Evolutionary conservation across 108 stramenopile genomes (phyloP).

Genomic region (Nitzschia sp.): DNA sequence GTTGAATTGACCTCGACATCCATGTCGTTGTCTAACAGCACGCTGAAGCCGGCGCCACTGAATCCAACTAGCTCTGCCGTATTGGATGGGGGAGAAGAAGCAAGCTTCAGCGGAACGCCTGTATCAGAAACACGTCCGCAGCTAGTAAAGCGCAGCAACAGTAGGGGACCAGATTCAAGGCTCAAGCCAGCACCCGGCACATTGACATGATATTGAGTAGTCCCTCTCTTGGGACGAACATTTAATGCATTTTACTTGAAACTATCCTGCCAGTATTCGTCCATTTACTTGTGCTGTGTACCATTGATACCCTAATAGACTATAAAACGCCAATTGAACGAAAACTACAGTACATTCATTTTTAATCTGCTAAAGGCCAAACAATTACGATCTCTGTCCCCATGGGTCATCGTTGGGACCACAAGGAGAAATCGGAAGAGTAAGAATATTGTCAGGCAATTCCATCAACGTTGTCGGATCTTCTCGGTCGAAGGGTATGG

Average conservation of each 20-base stretch:
- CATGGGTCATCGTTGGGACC: conserved; percentile 37
- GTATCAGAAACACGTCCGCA: not conserved
- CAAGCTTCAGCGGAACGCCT: not conserved
- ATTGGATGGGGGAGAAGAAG: not conserved
- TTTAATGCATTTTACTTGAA: too few species aligned
- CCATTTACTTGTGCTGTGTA: too few species aligned
- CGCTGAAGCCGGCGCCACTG: not conserved
- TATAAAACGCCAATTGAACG: too few species aligned
- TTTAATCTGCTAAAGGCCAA: too few species aligned
- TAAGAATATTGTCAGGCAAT: conserved; percentile 42
- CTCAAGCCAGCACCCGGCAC: conserved; percentile 7
- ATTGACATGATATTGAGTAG: conserved; percentile 5
- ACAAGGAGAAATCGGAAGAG: conserved; percentile 51
- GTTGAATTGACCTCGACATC: conserved; percentile 12
- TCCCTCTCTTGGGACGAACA: too few species aligned
- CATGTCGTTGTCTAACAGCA: not conserved
- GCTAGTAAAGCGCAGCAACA: conserved; percentile 20
- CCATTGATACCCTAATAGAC: too few species aligned
- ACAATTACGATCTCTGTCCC: too few species aligned
- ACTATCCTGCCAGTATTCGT: too few species aligned
- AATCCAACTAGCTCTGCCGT: not conserved
- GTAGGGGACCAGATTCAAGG: conserved; percentile 7
- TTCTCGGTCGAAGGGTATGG: conserved; percentile 42
- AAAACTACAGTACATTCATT: too few species aligned
- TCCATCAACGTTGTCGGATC: conserved; percentile 41